Evolutionary conservation across 179 eudicot species (phyloP).

Genomic region (Silene noctiflora): DNA sequence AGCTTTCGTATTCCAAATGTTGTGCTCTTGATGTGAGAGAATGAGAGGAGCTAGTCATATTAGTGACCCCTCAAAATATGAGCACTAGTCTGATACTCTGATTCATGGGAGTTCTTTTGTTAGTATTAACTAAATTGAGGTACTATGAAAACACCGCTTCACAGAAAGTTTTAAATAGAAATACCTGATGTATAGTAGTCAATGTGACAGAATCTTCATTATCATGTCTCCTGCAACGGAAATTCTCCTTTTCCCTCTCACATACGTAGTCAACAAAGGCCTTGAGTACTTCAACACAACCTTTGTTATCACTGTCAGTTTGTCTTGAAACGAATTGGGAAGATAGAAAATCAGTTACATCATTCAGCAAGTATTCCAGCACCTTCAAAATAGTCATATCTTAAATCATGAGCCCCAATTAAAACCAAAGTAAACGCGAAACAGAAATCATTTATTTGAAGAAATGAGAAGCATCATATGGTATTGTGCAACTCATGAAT

Average conservation of each 20-base stretch:
- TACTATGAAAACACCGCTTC: neutral
- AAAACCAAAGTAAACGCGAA: neutral
- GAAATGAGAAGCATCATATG: neutral
- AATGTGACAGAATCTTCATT: constrained; percentile 80
- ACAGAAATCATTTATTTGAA: neutral
- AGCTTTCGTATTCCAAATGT: neutral
- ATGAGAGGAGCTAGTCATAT: neutral
- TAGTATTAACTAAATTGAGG: constrained; percentile 1
- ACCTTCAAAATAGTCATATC: constrained; percentile 45
- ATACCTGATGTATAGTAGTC: constrained; percentile 94
- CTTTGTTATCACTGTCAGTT: constrained; percentile 35
- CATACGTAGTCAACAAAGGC: constrained; percentile 69
- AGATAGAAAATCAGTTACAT: constrained; percentile 68
- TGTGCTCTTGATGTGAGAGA: neutral
- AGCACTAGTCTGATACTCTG: neutral
- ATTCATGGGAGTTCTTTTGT: neutral
- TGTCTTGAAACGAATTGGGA: constrained; percentile 40
- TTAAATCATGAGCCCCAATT: constrained; percentile 8
- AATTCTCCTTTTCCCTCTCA: constrained; percentile 81
- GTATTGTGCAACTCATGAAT: neutral
- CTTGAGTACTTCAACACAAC: constrained; percentile 56
- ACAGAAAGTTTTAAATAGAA: neutral
- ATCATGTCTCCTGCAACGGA: constrained; percentile 65
- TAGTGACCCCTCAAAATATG: neutral
- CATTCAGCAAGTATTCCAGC: constrained; percentile 77